A percentile compares a stretch with the other conserved stretches of the same genome.
Evolutionary conservation across 73 alveolate species (phyloP).

Genomic region (Loxodes magnus): DNA sequence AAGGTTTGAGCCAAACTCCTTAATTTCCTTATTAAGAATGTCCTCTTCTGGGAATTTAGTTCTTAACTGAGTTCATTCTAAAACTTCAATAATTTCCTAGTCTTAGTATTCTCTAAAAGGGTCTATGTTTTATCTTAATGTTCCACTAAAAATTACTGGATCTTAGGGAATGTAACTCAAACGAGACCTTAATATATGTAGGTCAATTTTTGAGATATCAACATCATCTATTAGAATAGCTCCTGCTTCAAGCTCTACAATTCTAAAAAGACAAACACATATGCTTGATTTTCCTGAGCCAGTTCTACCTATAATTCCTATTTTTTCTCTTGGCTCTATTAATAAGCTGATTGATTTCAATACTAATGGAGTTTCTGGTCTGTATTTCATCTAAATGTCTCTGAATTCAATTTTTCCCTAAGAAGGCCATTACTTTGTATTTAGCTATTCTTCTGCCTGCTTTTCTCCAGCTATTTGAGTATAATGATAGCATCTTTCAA

Average conservation of each 20-base stretch:
- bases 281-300: slow-evolving; percentile 77
- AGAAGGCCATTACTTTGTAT: not conserved
- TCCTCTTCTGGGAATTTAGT: slow-evolving; percentile 33
- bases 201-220: slow-evolving; percentile 51
- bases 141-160: slow-evolving; percentile 59
- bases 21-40: slow-evolving; percentile 32
- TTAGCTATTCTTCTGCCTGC: not conserved
- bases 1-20: slow-evolving; percentile 28
- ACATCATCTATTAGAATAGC: slow-evolving; percentile 51
- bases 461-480: not conserved
- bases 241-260: slow-evolving; percentile 35
- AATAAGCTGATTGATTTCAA: slow-evolving; percentile 35
- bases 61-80: slow-evolving; percentile 56
- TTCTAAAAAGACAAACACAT: slow-evolving; percentile 36
- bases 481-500: not conserved
- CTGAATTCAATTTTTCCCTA: not conserved
- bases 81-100: slow-evolving; percentile 30
- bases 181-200: slow-evolving; percentile 33
- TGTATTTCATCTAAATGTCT: slow-evolving; percentile 7
- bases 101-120: slow-evolving; percentile 39
- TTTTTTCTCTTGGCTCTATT: slow-evolving; percentile 50
- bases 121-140: slow-evolving; percentile 62
- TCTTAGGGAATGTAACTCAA: slow-evolving; percentile 63
- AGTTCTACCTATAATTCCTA: slow-evolving; percentile 88
- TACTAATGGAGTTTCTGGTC: slow-evolving; percentile 42